A percentile compares a stretch with the other conserved stretches of the same genome.
These are phyloP conservation scores for Naganishia onofrii DNA, from an alignment of 768 basidiomycete species.

Conservation along the genomic window DNA sequence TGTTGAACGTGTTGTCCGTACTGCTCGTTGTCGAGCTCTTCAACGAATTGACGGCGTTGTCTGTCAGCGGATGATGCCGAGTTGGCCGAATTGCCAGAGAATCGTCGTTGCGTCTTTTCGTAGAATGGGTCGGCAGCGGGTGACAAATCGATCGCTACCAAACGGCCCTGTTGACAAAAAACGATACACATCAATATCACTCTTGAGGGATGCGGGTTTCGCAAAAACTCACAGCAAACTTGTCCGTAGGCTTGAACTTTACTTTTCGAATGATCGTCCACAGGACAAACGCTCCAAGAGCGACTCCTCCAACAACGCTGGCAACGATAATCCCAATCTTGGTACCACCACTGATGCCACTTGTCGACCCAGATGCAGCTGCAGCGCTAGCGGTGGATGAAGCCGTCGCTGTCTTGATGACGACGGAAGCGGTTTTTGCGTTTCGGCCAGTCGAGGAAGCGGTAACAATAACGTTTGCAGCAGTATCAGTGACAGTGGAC, in stretches of 20 bases:
- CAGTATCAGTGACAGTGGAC: constrained; percentile 8
- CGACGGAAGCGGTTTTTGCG: constrained; percentile 4
- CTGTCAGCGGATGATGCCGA: constrained; percentile 42
- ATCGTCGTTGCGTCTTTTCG: constrained; percentile 45
- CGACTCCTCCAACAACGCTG: constrained; percentile 45
- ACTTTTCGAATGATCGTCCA: constrained; percentile 48
- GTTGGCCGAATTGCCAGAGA: constrained; percentile 4
- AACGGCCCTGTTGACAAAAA: constrained; percentile 28
- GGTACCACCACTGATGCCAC: constrained; percentile 28
- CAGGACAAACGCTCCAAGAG: constrained; percentile 38
- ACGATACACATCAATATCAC: no score
- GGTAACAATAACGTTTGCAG: background rate
- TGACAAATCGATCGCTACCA: constrained; percentile 49
- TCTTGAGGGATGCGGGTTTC: no score
- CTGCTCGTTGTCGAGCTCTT: constrained; percentile 40
- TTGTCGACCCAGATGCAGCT: background rate
- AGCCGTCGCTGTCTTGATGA: background rate
- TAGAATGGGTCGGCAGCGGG: constrained; percentile 41
- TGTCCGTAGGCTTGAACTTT: constrained; percentile 44
- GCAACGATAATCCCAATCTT: constrained; percentile 46
- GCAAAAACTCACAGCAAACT: constrained; percentile 37
- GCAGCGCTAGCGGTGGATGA: constrained; percentile 16
- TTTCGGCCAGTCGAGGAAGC: background rate
- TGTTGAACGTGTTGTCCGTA: constrained; percentile 14
- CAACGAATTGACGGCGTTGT: constrained; percentile 44